Evolutionary conservation across 2,329 filamentous ascomycete genomes (phyloP).

Genomic region (Neofusicoccum cordaticola): DNA sequence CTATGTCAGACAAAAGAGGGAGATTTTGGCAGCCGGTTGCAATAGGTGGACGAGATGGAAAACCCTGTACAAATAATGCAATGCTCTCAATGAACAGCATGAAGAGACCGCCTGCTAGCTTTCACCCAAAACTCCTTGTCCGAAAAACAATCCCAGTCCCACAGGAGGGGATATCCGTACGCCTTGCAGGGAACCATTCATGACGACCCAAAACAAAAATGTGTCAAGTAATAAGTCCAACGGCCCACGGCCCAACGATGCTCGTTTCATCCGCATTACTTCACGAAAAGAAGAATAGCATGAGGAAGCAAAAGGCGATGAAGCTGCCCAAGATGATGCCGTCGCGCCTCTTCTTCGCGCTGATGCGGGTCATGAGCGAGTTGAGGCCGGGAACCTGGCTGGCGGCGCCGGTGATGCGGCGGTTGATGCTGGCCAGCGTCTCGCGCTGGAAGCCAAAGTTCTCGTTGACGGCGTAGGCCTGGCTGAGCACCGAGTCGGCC

Average conservation of each 20-base stretch:
- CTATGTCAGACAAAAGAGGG: neutral
- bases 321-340: constrained; percentile 90
- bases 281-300: constrained; percentile 64
- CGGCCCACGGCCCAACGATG: constrained; percentile 17
- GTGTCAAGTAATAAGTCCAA: constrained; percentile 22
- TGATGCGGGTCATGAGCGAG: constrained; percentile 85
- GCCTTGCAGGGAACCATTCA: constrained; percentile 4
- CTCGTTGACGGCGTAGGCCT: constrained; percentile 96
- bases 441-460: constrained; percentile 84
- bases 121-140: constrained; percentile 1
- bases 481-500: constrained; percentile 85
- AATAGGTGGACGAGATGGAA: constrained; percentile 17
- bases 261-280: constrained; percentile 22
- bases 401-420: constrained; percentile 83
- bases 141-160: neutral
- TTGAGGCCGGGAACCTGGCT: constrained; percentile 93
- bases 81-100: neutral
- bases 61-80: constrained; percentile 29
- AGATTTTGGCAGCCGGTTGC: constrained; percentile 2
- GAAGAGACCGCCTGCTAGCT: neutral
- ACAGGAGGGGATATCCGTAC: constrained; percentile 7
- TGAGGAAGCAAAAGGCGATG: constrained; percentile 85
- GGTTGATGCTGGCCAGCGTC: constrained; percentile 82
- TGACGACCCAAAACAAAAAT: neutral
- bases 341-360: constrained; percentile 89